Conservation (phyloP, 108 stramenopile genomes). For the Cyclostephanos tholiformis region DNA sequence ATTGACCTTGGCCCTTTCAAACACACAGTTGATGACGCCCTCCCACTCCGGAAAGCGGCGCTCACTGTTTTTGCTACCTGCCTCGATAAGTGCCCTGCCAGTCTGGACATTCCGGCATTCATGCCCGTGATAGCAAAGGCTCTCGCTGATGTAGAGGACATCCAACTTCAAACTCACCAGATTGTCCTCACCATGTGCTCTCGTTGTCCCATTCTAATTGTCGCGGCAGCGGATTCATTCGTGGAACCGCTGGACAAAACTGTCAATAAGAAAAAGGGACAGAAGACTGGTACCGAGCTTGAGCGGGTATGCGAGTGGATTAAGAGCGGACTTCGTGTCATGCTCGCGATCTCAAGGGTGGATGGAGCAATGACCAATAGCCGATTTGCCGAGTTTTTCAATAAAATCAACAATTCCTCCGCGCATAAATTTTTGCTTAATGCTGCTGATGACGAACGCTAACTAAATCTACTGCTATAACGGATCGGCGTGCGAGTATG, state of each 20-base stretch:
- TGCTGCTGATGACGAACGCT: slow-evolving; percentile 33
- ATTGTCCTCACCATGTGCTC: slow-evolving; percentile 78
- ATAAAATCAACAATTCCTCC: slow-evolving; percentile 54
- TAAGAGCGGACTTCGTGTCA: slow-evolving; percentile 78
- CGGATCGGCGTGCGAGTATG: no score
- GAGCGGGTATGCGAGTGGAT: slow-evolving; percentile 86
- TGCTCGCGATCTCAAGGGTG: slow-evolving; percentile 63
- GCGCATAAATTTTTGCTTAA: slow-evolving; percentile 56
- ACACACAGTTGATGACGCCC: slow-evolving; percentile 95
- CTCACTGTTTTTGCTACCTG: slow-evolving; percentile 91
- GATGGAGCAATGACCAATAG: slow-evolving; percentile 70
- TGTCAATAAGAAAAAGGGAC: slow-evolving; percentile 79
- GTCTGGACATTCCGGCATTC: slow-evolving; percentile 69
- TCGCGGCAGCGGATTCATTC: slow-evolving; percentile 70
- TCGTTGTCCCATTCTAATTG: slow-evolving; percentile 63
- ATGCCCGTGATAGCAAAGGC: slow-evolving; percentile 80
- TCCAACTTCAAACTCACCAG: slow-evolving; percentile 82
- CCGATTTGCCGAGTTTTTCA: slow-evolving; percentile 75
- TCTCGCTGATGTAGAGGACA: slow-evolving; percentile 81
- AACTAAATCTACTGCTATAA: no score
- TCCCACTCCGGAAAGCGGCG: slow-evolving; percentile 94
- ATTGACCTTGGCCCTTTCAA: slow-evolving; percentile 99
- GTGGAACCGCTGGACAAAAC: slow-evolving; percentile 85
- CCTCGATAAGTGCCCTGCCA: slow-evolving; percentile 79
- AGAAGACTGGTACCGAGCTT: slow-evolving; percentile 80